Evolutionary conservation across 2,329 filamentous ascomycete species (phyloP).

Genomic region (Trichoderma sp.): DNA sequence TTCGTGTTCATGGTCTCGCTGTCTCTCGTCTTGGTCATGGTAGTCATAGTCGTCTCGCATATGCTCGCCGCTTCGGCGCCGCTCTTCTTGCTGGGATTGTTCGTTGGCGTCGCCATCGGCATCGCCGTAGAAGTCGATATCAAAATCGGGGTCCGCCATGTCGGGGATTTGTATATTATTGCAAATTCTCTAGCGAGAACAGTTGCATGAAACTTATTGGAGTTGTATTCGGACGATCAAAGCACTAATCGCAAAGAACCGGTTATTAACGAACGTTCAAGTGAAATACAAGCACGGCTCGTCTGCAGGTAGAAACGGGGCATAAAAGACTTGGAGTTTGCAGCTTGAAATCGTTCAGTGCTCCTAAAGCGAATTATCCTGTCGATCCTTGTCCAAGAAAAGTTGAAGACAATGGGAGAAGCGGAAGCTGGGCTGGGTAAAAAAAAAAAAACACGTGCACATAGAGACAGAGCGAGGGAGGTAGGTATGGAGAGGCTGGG

Average conservation of each 20-base stretch:
- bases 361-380: neutral
- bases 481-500: conserved; percentile 16
- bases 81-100: conserved; percentile 45
- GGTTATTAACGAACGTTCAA: conserved; percentile 23
- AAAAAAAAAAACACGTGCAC: neutral
- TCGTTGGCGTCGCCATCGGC: conserved; percentile 55
- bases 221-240: neutral
- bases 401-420: neutral
- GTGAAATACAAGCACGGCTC: conserved; percentile 20
- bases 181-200: conserved; percentile 28
- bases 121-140: conserved; percentile 71
- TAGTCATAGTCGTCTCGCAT: conserved; percentile 38
- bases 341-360: neutral
- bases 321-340: neutral
- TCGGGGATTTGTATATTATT: conserved; percentile 28
- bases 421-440: neutral
- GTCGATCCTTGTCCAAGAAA: neutral
- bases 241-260: conserved; percentile 3
- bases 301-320: conserved; percentile 8
- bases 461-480: neutral
- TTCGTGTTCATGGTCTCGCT: conserved; percentile 40
- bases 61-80: conserved; percentile 34
- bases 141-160: conserved; percentile 72
- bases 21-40: conserved; percentile 27
- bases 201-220: neutral